phyloP scores from a whole-genome alignment of 1,284 basidiomycete species.

The Moesziomyces sp. region DNA sequence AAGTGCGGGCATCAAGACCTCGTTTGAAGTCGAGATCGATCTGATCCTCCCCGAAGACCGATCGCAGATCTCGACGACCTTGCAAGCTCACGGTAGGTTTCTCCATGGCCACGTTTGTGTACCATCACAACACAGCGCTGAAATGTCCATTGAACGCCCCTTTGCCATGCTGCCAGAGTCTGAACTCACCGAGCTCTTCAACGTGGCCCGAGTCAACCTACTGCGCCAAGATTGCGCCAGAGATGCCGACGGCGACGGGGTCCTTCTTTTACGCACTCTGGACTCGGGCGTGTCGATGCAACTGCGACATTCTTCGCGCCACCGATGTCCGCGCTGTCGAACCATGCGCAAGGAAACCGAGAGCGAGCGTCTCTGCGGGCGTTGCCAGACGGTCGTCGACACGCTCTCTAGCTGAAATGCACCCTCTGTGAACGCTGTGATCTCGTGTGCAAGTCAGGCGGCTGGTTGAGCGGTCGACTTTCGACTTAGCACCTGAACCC shows the following conservation, averaged over 20 bases:
- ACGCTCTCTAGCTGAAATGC: background rate
- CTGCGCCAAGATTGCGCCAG: constrained; percentile 1
- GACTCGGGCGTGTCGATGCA: constrained; percentile 20
- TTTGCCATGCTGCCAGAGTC: constrained; percentile 1
- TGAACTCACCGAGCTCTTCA: constrained; percentile 51
- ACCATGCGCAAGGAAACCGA: constrained; percentile 30
- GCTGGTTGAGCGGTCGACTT: no score
- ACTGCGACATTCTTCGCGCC: constrained; percentile 35
- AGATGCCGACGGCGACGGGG: background rate
- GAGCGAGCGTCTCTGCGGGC: constrained; percentile 28
- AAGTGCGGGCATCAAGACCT: constrained; percentile 34
- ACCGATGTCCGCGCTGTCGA: constrained; percentile 61
- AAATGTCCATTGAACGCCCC: background rate
- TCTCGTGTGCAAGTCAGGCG: no score
- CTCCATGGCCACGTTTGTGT: background rate
- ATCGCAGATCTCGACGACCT: background rate
- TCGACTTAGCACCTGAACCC: no score
- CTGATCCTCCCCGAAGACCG: constrained; percentile 10
- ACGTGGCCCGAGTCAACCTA: constrained; percentile 51
- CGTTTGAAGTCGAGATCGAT: constrained; percentile 53
- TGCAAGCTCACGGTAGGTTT: constrained; percentile 2
- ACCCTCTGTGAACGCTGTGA: no score
- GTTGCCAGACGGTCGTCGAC: constrained; percentile 36
- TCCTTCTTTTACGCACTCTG: constrained; percentile 1
- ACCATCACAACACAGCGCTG: background rate